Base-by-base conservation (phyloP, 2,329 filamentous ascomycete genomes). In the Aschersonia sp. region DNA sequence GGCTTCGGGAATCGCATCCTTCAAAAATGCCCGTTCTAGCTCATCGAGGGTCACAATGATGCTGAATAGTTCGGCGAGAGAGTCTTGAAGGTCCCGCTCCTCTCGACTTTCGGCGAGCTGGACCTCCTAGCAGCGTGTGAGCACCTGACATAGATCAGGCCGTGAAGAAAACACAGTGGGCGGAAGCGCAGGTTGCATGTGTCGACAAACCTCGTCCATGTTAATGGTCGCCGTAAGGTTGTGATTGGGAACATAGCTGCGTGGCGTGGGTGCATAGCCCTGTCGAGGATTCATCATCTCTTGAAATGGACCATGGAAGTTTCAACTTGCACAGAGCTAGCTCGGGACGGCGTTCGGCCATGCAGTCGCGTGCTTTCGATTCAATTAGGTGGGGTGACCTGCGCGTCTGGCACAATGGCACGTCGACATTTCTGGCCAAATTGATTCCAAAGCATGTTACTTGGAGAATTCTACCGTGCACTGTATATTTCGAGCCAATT, bases 11-110 rank as follows among this genome's bases (percentile, higher is more conserved):
- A 98, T 84, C 29, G 89, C 91, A 72, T 98, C 92, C 61, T 95
- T 94, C 40, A 98, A 78, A 61, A 95, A 98, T 0, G 91, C 94
- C 64, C 94, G 95, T 60, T 98, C 92, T 2, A 98, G 77, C 53
- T 94, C 89, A 61, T 98, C 92, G 3, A 98, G 73, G 0, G 92
- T 97, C 52, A 96, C 78, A 40, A 98, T 91, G 55, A 98, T 97
- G 68, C 89, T 95, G 67, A 97, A 98, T 30, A 98, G 82, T 66
- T 98, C 92, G 48, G 91, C 92, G 10, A 98, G 79, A 1, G 92
- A 97, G 61, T 97, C 92, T 64, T 96, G 88, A 1, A 97, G 74
- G 61, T 98, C 89, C 51, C 91, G 83, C 68, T 97, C 91, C 41
- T 86, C 84, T 55, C 85, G 82, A 29, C 84, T 94, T 40, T 86